Evolutionary conservation across 768 basidiomycete species (phyloP), one percentile per base, ranked within the genome.

Genomic region (Strobilomyces echinocephalus): DNA sequence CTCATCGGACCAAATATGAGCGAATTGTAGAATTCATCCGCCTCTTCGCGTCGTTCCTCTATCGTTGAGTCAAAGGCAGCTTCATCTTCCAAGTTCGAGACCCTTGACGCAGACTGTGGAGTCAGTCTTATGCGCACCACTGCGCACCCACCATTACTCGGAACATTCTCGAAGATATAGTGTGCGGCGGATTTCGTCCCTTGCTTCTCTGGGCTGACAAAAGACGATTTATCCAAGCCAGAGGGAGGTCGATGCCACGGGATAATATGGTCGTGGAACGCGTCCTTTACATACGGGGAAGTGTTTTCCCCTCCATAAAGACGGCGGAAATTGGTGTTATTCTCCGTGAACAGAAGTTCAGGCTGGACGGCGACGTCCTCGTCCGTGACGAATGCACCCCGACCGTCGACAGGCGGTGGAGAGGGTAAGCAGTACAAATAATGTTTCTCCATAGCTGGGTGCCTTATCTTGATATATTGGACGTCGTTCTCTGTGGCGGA

Each of bases 231-330:
- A 20, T 20, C 39, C 6, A 18, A 18, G 39, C 18, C 39, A 39
- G 71, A 73, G 15, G 65, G 69, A 62, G 74, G 88, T 39, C 91
- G 85, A 69, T 98, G 95, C 6, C 77, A 78, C 1, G 84, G 84
- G 59, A 99, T 86, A 68, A 99, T 91, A 69, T 98, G 91, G 70
- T 99, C 95, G 63, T 99, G 95, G 77, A 99, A 99, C 11, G 89
- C 95, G 65, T 99, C 97, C 73, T 99, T 99, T 64, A 90, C 89
- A 64, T 85, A 94, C 3, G 81, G 79, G 0, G 85, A 84, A 48
- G 80, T 76, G 74, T 99, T 99, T 60, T 84, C 75, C 8, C 90
- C 94, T 20, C 86, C 88, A 68, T 97, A 99, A 24, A 99, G 77
- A 50, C 97, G 82, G 65, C 79, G 79, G 69, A 87, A 95, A 76